Conservation (phyloP, 208 protist species). For the Porcisia hertigi region DNA sequence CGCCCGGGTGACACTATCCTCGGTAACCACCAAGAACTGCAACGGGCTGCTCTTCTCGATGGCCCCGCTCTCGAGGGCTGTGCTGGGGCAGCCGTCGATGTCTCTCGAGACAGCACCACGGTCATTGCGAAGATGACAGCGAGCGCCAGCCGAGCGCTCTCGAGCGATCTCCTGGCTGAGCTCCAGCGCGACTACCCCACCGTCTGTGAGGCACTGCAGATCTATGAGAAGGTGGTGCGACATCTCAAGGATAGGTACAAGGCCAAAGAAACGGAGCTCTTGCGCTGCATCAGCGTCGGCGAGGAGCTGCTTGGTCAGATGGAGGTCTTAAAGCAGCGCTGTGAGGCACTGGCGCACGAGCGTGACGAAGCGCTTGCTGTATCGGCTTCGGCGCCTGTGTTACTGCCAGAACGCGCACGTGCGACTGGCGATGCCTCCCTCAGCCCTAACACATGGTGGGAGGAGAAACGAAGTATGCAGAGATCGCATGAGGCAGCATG, state of each 20-base stretch:
- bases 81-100: neutral
- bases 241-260: constrained; percentile 46
- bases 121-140: neutral
- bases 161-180: constrained; percentile 9
- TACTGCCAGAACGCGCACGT: neutral
- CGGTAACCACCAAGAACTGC: neutral
- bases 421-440: neutral
- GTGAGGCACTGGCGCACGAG: constrained; percentile 50
- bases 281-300: constrained; percentile 75
- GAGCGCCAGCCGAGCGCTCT: constrained; percentile 1
- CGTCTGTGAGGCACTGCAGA: constrained; percentile 22
- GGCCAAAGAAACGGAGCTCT: constrained; percentile 74
- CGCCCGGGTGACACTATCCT: neutral
- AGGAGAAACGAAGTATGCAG: constrained; percentile 11
- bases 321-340: constrained; percentile 55
- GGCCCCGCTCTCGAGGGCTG: neutral
- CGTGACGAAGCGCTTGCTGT: constrained; percentile 40
- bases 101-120: neutral
- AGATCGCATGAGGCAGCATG: constrained; percentile 24
- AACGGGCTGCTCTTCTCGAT: neutral
- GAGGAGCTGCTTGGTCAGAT: constrained; percentile 75
- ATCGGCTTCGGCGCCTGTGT: neutral
- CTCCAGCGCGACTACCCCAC: constrained; percentile 32
- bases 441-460: constrained; percentile 1
- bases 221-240: constrained; percentile 45